Evolutionary conservation across 768 basidiomycete species (phyloP), one percentile per base, ranked within the genome.

Genomic region (Cystobasidium tubakii): DNA sequence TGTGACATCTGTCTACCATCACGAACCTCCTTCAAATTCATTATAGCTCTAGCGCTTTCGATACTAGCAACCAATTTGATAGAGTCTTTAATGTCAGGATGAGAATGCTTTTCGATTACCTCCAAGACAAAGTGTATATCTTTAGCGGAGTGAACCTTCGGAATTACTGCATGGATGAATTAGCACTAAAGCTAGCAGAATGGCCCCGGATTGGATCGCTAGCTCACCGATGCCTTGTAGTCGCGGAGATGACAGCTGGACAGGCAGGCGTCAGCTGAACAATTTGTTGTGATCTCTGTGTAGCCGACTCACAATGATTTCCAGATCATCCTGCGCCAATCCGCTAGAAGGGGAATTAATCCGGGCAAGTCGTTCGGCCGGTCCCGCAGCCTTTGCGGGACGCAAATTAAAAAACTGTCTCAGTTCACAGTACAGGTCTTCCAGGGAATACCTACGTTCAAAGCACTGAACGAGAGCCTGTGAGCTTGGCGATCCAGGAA

Each of bases 21-120:
- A 44, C 73, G 12, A 27, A 70, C 74, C 73, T 76, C 83, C 1
- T 86, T 84, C 0, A 93, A 79, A 78, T 87, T 86, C 80, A 87
- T 84, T 67, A 91, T 83, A 1, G 86, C 87, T 64, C 82, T 83
- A 0, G 92, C 92, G 77, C 90, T 94, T 81, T 96, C 92, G 50
- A 95, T 87, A 78, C 90, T 91, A 0, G 90, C 88, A 3, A 96
- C 84, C 33, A 95, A 84, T 55, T 84, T 82, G 55, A 89, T 80
- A 0, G 84, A 55, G 12, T 55, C 50, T 23, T 57, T 83, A 2
- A 73, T 71, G 13, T 76, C 78, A 19, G 60, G 69, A 1, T 62
- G 70, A 31, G 12, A 76, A 71, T 31, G 75, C 79, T 76, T 75
- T 78, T 81, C 82, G 34, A 88, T 82, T 57, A 81, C 82, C 62